Base-by-base conservation (phyloP, 257 asterid genomes). In the Solanum microdontum region DNA sequence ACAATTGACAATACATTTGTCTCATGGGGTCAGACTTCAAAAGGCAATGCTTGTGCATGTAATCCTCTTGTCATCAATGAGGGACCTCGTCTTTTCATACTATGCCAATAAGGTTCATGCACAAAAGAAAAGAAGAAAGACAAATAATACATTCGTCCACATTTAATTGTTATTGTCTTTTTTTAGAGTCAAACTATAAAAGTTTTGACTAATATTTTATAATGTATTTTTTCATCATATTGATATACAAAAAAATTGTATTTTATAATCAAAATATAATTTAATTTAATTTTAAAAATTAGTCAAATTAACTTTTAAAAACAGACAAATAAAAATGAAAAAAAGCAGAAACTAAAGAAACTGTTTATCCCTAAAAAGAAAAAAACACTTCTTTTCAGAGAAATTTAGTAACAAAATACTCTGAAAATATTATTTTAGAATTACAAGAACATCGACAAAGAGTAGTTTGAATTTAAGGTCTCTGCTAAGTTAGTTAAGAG, bases 361-460 rank as follows among this genome's bases (percentile, higher is more conserved):
- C 21, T 51, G 9, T 17, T 17, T 51, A n/a, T 51, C 62, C 10
- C 62, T 51, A 17, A 51, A 51, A 48, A 48, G 17, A 51, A 51
- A 48, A 45, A 48, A 17, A 17, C 62, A 17, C 62, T 17, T 51
- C 7, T 17, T 17, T 51, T 51, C 10, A 51, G n/a, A 51, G 3
- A 51, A 51, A 51, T 51, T 6, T 6, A 51, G 60, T 5, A 51
- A 51, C 60, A 51, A 51, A 51, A 51, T 51, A 51, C 60, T 48
- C 19, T 14, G 21, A 48, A 14, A 48, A 15, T 5, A 6, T 51
- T 51, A 51, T 51, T 51, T 91, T 89, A 90, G 92, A 87, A 85
- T 92, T 83, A 90, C 94, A 85, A 91, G 93, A 92, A 55, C 92
- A 39, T 91, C 86, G 92, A 89, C 62, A 39, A 17, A 17, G 62